Conservation (phyloP, 1,284 basidiomycete genomes). For the Trametes pubescens region DNA sequence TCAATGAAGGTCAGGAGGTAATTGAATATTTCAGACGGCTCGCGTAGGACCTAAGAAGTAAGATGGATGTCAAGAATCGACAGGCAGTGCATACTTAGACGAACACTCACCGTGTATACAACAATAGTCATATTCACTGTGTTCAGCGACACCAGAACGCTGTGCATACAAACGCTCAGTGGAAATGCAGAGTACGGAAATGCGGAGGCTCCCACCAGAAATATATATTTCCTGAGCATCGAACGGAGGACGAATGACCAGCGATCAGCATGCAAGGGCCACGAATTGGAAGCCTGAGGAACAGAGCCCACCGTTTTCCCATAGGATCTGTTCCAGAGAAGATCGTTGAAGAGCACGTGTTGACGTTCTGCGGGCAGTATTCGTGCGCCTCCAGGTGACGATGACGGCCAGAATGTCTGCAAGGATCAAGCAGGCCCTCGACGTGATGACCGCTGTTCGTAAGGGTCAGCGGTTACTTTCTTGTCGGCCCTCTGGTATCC, state of each 20-base stretch:
- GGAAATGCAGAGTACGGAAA: not conserved
- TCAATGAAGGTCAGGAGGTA: not conserved
- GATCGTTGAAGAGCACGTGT: not conserved
- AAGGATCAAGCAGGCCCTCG: not conserved
- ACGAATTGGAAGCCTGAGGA: too few species aligned
- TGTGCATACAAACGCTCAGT: not conserved
- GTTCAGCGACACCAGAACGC: not conserved
- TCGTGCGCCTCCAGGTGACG: not conserved
- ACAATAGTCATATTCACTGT: not conserved
- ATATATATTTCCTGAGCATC: constrained; percentile 1
- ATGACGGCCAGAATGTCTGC: not conserved
- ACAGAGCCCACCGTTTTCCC: not conserved
- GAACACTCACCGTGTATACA: too few species aligned
- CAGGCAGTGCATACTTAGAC: not conserved
- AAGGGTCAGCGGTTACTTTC: too few species aligned
- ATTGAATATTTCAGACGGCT: not conserved
- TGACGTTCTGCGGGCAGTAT: not conserved
- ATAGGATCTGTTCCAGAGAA: not conserved
- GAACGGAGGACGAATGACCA: not conserved
- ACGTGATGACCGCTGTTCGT: not conserved
- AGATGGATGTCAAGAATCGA: not conserved
- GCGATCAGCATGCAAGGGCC: too few species aligned
- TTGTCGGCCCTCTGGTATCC: not conserved
- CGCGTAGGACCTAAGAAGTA: not conserved
- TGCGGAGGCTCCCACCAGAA: not conserved